Conservation (phyloP, 2,329 filamentous ascomycete species). For the Hypoxylon sp. region DNA sequence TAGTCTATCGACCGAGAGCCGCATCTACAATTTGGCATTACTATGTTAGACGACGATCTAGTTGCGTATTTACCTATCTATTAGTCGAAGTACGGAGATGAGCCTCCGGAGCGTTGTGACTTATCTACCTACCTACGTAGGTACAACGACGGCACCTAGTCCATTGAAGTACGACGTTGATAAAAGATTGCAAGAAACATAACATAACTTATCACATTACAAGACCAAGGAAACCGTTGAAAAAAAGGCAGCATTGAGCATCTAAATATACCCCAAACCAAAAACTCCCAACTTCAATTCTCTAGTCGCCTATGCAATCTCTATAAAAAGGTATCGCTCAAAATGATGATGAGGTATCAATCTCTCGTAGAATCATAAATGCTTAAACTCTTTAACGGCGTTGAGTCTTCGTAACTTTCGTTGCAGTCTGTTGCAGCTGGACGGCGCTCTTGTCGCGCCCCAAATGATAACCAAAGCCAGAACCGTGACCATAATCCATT, state of each 20-base stretch:
- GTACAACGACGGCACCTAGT: not conserved
- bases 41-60: not conserved
- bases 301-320: conserved; percentile 33
- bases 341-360: conserved; percentile 20
- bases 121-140: too few species aligned
- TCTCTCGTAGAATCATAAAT: conserved; percentile 36
- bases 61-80: not conserved
- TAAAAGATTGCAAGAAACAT: not conserved
- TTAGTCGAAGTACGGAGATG: conserved; percentile 2
- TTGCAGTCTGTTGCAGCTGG: conserved; percentile 9
- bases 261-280: conserved; percentile 2
- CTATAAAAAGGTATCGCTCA: conserved; percentile 36
- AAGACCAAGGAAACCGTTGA: not conserved
- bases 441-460: conserved; percentile 21
- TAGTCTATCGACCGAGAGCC: not conserved
- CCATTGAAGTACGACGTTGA: not conserved
- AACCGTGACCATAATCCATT: conserved; percentile 31
- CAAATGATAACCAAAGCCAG: conserved; percentile 29
- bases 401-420: conserved; percentile 21
- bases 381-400: not conserved
- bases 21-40: not conserved
- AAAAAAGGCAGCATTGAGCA: not conserved
- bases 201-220: not conserved
- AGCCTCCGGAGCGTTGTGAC: not conserved
- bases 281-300: conserved; percentile 22